These are phyloP conservation scores for Polygonum maritimum DNA, from an alignment of 148 eudicot genomes.

Conservation along the genomic window DNA sequence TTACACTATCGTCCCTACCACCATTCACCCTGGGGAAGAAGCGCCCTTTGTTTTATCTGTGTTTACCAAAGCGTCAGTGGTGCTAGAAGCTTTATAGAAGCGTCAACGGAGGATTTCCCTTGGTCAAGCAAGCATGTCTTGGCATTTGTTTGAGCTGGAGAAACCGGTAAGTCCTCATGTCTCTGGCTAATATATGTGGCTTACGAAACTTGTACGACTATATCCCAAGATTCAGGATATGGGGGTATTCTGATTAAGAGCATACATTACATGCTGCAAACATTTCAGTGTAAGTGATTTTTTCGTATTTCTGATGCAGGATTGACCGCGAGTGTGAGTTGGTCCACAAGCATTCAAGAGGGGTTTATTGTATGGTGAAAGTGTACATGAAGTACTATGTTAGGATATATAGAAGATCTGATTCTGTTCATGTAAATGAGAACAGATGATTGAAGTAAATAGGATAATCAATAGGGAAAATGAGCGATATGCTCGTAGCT, in stretches of 20 bases:
- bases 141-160: not conserved
- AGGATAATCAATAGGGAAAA: constrained; percentile 3
- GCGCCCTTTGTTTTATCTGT: constrained; percentile 98
- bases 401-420: constrained; percentile 8
- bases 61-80: constrained; percentile 82
- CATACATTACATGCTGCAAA: not conserved
- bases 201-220: not conserved
- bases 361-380: constrained; percentile 5
- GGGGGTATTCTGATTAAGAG: no score
- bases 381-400: constrained; percentile 3
- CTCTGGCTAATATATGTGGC: not conserved
- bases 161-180: not conserved
- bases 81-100: constrained; percentile 66
- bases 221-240: not conserved
- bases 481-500: not conserved
- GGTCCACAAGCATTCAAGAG: not conserved
- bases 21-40: constrained; percentile 97
- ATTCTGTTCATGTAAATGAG: constrained; percentile 3
- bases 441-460: constrained; percentile 8
- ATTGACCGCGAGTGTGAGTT: not conserved
- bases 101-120: not conserved
- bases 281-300: not conserved
- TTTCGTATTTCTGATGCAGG: not conserved
- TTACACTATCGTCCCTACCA: constrained; percentile 95
- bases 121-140: not conserved